These are phyloP conservation scores for Lichtheimia ornata DNA, from an alignment of 371 early-diverging fungal genomes.

Conservation along the genomic window DNA sequence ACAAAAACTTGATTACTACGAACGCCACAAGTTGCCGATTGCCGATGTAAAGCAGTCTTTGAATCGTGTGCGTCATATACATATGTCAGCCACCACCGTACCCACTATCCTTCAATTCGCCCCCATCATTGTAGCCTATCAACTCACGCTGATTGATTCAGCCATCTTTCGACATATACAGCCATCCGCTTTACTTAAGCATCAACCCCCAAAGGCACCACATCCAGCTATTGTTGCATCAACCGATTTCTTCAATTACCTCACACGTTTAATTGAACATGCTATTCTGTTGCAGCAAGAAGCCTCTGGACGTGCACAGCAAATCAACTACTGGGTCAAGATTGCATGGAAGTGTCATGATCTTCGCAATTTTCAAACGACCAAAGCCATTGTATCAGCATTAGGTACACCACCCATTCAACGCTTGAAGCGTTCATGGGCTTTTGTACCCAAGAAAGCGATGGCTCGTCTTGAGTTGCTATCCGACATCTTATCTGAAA, in stretches of 20 bases:
- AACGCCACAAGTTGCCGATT: slow-evolving; percentile 8
- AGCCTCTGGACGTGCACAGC: slow-evolving; percentile 63
- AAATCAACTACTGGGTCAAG: slow-evolving; percentile 75
- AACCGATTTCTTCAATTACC: slow-evolving; percentile 82
- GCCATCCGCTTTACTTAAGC: slow-evolving; percentile 59
- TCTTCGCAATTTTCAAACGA: slow-evolving; percentile 70
- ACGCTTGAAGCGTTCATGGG: slow-evolving; percentile 77
- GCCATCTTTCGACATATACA: slow-evolving; percentile 68
- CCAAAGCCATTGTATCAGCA: slow-evolving; percentile 74
- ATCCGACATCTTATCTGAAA: slow-evolving; percentile 66
- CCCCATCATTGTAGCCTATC: slow-evolving; percentile 69
- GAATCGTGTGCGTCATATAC: slow-evolving; percentile 44
- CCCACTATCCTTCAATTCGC: slow-evolving; percentile 66
- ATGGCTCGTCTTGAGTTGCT: slow-evolving; percentile 55
- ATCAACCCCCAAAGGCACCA: slow-evolving; percentile 62
- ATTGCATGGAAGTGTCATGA: slow-evolving; percentile 63
- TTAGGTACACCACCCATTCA: slow-evolving; percentile 76
- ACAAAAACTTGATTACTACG: slow-evolving; percentile 25
- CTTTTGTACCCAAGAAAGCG: slow-evolving; percentile 67
- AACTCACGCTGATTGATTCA: slow-evolving; percentile 75
- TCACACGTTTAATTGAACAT: slow-evolving; percentile 74
- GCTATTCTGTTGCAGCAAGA: slow-evolving; percentile 65
- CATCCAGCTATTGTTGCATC: slow-evolving; percentile 68
- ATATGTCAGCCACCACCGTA: slow-evolving; percentile 51
- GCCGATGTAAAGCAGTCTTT: slow-evolving; percentile 41